Conservation (phyloP, 2,329 filamentous ascomycete genomes). For the Fusarium phyllophilum region DNA sequence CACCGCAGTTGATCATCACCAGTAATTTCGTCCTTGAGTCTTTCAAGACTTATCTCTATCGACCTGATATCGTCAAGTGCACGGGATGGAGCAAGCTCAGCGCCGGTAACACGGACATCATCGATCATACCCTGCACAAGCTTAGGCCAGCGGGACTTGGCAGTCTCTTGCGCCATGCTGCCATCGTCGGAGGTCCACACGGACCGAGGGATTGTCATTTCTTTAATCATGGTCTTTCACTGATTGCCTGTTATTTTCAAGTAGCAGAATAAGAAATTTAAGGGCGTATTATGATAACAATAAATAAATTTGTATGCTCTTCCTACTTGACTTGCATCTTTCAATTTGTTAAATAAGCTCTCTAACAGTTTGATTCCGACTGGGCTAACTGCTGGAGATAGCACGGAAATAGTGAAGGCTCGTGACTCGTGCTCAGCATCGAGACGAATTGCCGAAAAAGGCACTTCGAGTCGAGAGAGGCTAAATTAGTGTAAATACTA, state of each 20-base stretch:
- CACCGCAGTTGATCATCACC: background rate
- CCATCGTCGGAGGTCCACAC: conserved; percentile 5
- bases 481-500: background rate
- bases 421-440: background rate
- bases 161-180: conserved; percentile 7
- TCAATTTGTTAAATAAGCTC: background rate
- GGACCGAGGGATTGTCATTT: background rate
- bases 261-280: no score
- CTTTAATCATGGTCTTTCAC: background rate
- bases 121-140: conserved; percentile 3
- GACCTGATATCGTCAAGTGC: background rate
- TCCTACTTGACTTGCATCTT: background rate
- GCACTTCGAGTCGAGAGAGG: background rate
- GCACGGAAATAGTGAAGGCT: background rate
- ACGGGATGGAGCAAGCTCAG: background rate
- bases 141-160: conserved; percentile 1
- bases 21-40: background rate
- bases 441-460: conserved; percentile 4
- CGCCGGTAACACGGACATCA: background rate
- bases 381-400: background rate
- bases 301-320: background rate
- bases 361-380: background rate
- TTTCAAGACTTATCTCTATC: background rate
- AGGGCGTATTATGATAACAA: background rate
- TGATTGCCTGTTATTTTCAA: background rate